These are phyloP conservation scores for Acorus gramineus DNA, from an alignment of 106 monocot species.

Conservation along the genomic window DNA sequence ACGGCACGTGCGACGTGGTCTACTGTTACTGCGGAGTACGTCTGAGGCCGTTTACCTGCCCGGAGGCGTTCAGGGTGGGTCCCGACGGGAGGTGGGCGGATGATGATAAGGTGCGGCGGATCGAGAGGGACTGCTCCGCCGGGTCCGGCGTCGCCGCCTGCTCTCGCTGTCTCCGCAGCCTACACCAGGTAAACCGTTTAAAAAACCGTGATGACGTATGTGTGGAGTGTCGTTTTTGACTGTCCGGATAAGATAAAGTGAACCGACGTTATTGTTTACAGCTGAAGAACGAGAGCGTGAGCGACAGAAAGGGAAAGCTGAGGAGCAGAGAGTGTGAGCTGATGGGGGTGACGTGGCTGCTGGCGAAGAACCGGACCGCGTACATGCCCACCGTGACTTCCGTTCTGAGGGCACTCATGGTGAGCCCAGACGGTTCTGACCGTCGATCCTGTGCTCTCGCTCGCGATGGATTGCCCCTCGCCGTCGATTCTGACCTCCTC, in stretches of 20 bases:
- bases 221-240: too few relatives aligned
- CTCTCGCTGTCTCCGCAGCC: conserved; percentile 47
- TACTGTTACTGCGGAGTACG: conserved; percentile 78
- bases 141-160: conserved; percentile 48
- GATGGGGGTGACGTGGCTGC: conserved; percentile 88
- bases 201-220: too few relatives aligned
- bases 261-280: too few relatives aligned
- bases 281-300: conserved; percentile 2
- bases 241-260: not conserved
- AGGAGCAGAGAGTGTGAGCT: conserved; percentile 61
- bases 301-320: not conserved
- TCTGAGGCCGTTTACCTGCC: conserved; percentile 46
- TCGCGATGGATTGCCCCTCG: conserved; percentile 46
- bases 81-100: conserved; percentile 33
- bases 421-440: conserved; percentile 15
- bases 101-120: conserved; percentile 11
- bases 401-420: conserved; percentile 58
- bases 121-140: conserved; percentile 43
- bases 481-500: conserved; percentile 48
- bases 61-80: conserved; percentile 7
- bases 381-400: conserved; percentile 53
- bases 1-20: conserved; percentile 63
- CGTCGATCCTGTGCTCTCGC: conserved; percentile 27
- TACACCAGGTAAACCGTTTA: conserved; percentile 42
- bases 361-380: conserved; percentile 55